Evolutionary conservation across 495 filamentous ascomycete genomes (phyloP), one percentile per base, ranked within the genome.

Genomic region (Xylaria flabelliformis): DNA sequence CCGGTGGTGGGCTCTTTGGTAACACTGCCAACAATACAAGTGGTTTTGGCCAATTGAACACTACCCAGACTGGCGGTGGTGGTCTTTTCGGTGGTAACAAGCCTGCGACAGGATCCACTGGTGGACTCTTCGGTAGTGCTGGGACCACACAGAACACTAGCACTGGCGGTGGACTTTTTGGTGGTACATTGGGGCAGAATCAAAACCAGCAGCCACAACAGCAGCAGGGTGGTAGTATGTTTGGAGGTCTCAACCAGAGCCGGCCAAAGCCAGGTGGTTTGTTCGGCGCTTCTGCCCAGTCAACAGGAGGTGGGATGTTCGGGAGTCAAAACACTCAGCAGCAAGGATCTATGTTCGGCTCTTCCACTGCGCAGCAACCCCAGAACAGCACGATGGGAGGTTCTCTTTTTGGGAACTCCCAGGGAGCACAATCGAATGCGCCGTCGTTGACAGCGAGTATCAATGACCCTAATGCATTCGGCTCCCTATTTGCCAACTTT

Each of bases 381-480:
- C 87, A 88, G 63, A 84, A 81, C 75, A 82, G 74, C 24, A 70
- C 82, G 5, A 79, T 87, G 72, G 82, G 82, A 10, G 72, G 70
- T 64, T 84, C 86, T 3, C 72, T 83, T 6, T 80, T 83, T 41
- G 80, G 85, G 58, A 80, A 69, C 69, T 77, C 79, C n/a, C 84
- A 86, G 61, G 68, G 70, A 10, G 74, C 62, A 42, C 79, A 80
- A 17, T 69, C 67, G 15, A 69, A 83, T 42, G 89, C 89, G 42
- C 90, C 90, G 71, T 87, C 91, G n/a, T 83, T 95, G 53, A 90
- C 89, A 34, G 88, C 93, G 1, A 95, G 93, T 21, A 88, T 98
- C 61, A 90, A 89, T 59, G 93, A 93, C 63, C 84, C 84, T 19
- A 89, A 91, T 53, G 94, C 96, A 0, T 98, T 97, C 76, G 95